Evolutionary conservation across 179 eudicot species (phyloP).

Genomic region (Dionaea muscipula): DNA sequence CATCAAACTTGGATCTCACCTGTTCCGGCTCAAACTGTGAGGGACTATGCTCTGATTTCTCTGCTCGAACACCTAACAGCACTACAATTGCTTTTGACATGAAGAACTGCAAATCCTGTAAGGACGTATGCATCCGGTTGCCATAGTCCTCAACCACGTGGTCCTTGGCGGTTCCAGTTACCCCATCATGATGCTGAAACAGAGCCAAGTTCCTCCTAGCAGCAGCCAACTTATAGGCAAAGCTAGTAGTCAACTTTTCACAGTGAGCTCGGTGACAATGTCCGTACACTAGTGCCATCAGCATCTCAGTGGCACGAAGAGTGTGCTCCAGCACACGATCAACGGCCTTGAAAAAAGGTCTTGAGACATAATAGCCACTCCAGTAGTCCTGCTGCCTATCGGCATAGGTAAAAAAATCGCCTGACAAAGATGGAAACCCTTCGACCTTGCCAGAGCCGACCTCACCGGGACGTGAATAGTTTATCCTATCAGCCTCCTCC

Average conservation of each 20-base stretch:
- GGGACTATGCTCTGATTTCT: conserved; percentile 62
- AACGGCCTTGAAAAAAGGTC: conserved; percentile 94
- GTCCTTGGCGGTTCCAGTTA: conserved; percentile 95
- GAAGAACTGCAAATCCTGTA: conserved; percentile 81
- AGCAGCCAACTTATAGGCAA: conserved; percentile 72
- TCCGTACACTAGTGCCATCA: conserved; percentile 74
- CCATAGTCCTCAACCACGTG: conserved; percentile 96
- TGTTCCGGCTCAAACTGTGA: conserved; percentile 75
- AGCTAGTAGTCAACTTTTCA: conserved; percentile 70
- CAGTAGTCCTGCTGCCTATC: conserved; percentile 92
- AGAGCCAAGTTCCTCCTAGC: conserved; percentile 94
- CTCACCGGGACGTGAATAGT: conserved; percentile 74
- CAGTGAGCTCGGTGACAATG: conserved; percentile 68
- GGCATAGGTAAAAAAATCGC: conserved; percentile 94
- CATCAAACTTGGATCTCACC: conserved; percentile 55
- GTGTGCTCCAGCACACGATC: conserved; percentile 95
- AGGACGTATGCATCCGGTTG: conserved; percentile 79
- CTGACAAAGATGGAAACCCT: conserved; percentile 89
- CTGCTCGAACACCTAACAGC: conserved; percentile 64
- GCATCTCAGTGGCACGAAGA: conserved; percentile 73
- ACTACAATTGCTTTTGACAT: conserved; percentile 93
- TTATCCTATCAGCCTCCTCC: conserved; percentile 83
- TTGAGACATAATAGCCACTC: conserved; percentile 98
- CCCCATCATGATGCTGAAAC: conserved; percentile 99
- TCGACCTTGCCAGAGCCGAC: conserved; percentile 73